Evolutionary conservation across 371 early-diverging fungal genomes (phyloP).

Genomic region (Phascolomyces articulosus): DNA sequence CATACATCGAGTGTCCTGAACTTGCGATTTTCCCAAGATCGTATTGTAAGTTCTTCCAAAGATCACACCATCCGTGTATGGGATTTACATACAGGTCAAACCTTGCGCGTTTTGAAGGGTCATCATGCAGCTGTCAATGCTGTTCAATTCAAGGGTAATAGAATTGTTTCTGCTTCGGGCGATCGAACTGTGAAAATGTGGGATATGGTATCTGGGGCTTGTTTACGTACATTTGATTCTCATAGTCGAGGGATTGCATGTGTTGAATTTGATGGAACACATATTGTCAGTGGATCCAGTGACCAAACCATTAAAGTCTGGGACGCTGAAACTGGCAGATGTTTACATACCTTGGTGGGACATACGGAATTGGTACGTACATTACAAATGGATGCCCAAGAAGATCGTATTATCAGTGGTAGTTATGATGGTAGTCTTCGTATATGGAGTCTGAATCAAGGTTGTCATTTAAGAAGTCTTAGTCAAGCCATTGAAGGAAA

Average conservation of each 20-base stretch:
- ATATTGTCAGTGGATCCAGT: slow-evolving; percentile 80
- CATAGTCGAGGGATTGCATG: slow-evolving; percentile 82
- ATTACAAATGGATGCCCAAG: slow-evolving; percentile 44
- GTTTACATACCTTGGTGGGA: slow-evolving; percentile 64
- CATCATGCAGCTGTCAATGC: slow-evolving; percentile 82
- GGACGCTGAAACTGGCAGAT: slow-evolving; percentile 75
- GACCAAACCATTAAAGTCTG: slow-evolving; percentile 87
- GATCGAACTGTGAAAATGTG: slow-evolving; percentile 76
- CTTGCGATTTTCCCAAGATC: slow-evolving; percentile 61
- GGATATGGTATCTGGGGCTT: slow-evolving; percentile 62
- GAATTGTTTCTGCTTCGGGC: slow-evolving; percentile 78
- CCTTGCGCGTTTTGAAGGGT: slow-evolving; percentile 48
- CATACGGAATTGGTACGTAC: slow-evolving; percentile 86
- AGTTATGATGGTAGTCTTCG: slow-evolving; percentile 87
- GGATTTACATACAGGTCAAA: slow-evolving; percentile 59
- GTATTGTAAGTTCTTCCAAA: slow-evolving; percentile 85
- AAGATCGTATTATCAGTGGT: slow-evolving; percentile 76
- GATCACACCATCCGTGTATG: slow-evolving; percentile 87
- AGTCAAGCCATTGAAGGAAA: slow-evolving; percentile 69
- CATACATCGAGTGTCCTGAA: slow-evolving; percentile 77
- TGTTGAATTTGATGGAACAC: slow-evolving; percentile 76
- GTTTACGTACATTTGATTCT: slow-evolving; percentile 53
- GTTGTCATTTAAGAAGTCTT: slow-evolving; percentile 52
- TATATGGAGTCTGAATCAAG: slow-evolving; percentile 76
- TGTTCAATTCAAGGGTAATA: slow-evolving; percentile 61